Conservation (phyloP, 2,329 filamentous ascomycete species). For the Pezicula radicicola region DNA sequence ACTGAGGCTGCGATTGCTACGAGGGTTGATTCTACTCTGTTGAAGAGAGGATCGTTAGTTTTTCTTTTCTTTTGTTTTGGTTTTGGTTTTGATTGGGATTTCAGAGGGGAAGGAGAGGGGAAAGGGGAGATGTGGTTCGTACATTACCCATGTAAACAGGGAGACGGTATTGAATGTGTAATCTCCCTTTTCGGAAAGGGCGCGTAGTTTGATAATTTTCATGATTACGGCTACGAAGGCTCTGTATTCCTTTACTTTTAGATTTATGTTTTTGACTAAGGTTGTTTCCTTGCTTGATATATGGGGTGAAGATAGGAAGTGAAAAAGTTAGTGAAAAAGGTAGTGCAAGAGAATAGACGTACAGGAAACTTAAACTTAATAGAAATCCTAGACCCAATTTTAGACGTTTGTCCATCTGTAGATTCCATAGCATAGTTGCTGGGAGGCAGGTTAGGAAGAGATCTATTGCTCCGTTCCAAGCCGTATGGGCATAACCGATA, state of each 20-base stretch:
- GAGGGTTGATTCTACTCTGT: constrained; percentile 12
- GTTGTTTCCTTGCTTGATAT: too few species aligned
- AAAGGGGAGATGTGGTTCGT: not conserved
- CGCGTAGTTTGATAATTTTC: constrained; percentile 11
- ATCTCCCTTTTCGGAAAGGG: constrained; percentile 9
- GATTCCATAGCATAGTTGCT: constrained; percentile 11
- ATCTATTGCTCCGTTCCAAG: constrained; percentile 7
- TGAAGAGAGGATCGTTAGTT: not conserved
- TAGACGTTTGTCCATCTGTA: constrained; percentile 9
- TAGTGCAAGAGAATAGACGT: not conserved
- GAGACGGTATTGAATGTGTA: constrained; percentile 10
- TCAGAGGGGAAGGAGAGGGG: not conserved
- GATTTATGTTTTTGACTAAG: too few species aligned
- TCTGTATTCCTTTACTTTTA: not conserved
- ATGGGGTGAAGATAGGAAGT: too few species aligned
- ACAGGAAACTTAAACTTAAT: constrained; percentile 12
- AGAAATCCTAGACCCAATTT: constrained; percentile 11
- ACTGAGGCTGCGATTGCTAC: constrained; percentile 15
- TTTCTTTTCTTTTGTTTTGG: not conserved
- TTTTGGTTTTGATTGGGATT: not conserved
- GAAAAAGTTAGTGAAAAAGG: too few species aligned
- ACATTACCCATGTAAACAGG: constrained; percentile 14
- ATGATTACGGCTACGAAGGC: constrained; percentile 13
- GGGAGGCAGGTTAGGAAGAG: constrained; percentile 12
- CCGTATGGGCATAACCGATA: not conserved